Conservation (phyloP, 371 early-diverging fungal species). For the Mucor lusitanicus region DNA sequence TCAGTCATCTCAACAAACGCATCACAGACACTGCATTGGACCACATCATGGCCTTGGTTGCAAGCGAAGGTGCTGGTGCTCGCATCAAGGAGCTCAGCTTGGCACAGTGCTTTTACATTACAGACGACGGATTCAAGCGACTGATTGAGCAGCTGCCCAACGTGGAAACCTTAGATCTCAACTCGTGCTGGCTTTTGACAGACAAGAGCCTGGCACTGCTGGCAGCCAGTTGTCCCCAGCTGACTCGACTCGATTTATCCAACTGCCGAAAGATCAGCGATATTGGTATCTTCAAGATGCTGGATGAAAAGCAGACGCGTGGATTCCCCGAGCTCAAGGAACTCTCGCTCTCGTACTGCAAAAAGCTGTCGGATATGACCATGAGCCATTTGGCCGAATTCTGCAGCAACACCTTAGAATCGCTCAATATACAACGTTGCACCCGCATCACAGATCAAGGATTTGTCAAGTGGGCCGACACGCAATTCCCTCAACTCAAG, state of each 20-base stretch:
- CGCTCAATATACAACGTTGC: slow-evolving; percentile 76
- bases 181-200: slow-evolving; percentile 81
- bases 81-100: slow-evolving; percentile 31
- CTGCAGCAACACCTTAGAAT: slow-evolving; percentile 36
- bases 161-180: slow-evolving; percentile 59
- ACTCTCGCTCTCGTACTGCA: slow-evolving; percentile 73
- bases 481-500: slow-evolving; percentile 42
- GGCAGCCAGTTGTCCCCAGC: slow-evolving; percentile 40
- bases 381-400: slow-evolving; percentile 50
- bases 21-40: slow-evolving; percentile 39
- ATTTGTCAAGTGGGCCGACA: slow-evolving; percentile 55
- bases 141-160: slow-evolving; percentile 37
- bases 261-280: slow-evolving; percentile 85
- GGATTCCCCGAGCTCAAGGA: slow-evolving; percentile 38
- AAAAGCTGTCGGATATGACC: slow-evolving; percentile 66
- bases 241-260: slow-evolving; percentile 62
- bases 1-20: slow-evolving; percentile 42
- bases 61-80: slow-evolving; percentile 8
- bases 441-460: slow-evolving; percentile 75
- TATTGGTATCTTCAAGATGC: slow-evolving; percentile 53
- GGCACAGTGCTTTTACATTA: slow-evolving; percentile 53
- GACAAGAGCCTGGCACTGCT: slow-evolving; percentile 61
- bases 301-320: slow-evolving; percentile 20
- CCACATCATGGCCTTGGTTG: slow-evolving; percentile 11
- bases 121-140: slow-evolving; percentile 46